Conservation (phyloP, 495 filamentous ascomycete species). For the Penicillium silybi region DNA sequence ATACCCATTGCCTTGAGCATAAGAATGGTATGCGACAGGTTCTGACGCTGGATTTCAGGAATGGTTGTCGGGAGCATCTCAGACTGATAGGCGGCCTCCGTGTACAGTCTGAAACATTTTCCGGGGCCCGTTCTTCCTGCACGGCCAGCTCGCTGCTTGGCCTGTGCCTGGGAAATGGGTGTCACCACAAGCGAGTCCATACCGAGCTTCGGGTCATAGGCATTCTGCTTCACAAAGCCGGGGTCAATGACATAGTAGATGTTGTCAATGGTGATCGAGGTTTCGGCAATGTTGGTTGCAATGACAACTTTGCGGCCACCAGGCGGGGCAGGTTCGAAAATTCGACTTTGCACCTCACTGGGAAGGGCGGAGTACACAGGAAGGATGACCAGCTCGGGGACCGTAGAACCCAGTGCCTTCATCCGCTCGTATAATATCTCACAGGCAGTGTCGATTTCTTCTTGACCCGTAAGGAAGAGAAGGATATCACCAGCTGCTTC, state of each 20-base stretch:
- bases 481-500: slow-evolving; percentile 91
- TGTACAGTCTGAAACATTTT: slow-evolving; percentile 95
- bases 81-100: slow-evolving; percentile 89
- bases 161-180: slow-evolving; percentile 94
- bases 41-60: slow-evolving; percentile 95
- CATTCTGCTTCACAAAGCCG: slow-evolving; percentile 96
- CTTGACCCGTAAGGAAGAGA: slow-evolving; percentile 92
- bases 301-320: slow-evolving; percentile 94
- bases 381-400: slow-evolving; percentile 88
- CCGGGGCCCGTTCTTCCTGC: slow-evolving; percentile 93
- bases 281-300: slow-evolving; percentile 98
- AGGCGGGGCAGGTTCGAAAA: slow-evolving; percentile 89
- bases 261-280: slow-evolving; percentile 93
- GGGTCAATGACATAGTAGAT: slow-evolving; percentile 98
- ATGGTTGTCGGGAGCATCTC: slow-evolving; percentile 97
- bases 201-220: slow-evolving; percentile 92
- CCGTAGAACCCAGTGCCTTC: slow-evolving; percentile 87
- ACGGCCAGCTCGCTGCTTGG: slow-evolving; percentile 89
- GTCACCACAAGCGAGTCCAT: slow-evolving; percentile 97
- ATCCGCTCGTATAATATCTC: slow-evolving; percentile 92
- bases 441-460: slow-evolving; percentile 95
- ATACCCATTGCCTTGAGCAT: slow-evolving; percentile 99
- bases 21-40: slow-evolving; percentile 89
- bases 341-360: slow-evolving; percentile 87
- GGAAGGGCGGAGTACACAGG: slow-evolving; percentile 93